A percentile compares a stretch with the other conserved stretches of the same genome.
phyloP scores from a whole-genome alignment of 768 basidiomycete genomes.

The Gymnopilus junonius region DNA sequence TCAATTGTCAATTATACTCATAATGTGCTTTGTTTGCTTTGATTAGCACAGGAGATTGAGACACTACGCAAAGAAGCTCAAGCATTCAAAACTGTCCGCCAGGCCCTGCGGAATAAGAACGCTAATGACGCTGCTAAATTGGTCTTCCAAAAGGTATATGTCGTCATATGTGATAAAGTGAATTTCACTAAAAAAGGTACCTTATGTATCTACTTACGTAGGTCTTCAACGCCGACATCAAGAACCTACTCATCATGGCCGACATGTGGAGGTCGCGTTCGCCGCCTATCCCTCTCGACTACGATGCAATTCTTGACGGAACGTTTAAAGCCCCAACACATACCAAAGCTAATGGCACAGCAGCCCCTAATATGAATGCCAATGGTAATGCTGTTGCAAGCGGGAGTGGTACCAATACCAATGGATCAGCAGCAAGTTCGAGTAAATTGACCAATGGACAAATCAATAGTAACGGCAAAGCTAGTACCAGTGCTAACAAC shows the following conservation, averaged over 20 bases:
- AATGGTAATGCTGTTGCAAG: slow-evolving; percentile 32
- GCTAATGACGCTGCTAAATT: slow-evolving; percentile 59
- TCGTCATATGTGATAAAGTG: no score
- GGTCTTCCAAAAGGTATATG: slow-evolving; percentile 82
- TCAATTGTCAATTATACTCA: not conserved
- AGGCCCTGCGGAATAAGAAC: slow-evolving; percentile 41
- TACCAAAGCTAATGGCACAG: slow-evolving; percentile 28
- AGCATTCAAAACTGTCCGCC: slow-evolving; percentile 84
- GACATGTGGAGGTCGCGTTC: slow-evolving; percentile 97
- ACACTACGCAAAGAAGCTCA: slow-evolving; percentile 87
- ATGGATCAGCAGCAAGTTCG: slow-evolving; percentile 1
- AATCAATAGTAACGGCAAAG: slow-evolving; percentile 25
- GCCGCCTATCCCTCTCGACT: slow-evolving; percentile 86
- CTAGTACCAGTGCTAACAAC: not conserved
- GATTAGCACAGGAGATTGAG: slow-evolving; percentile 85
- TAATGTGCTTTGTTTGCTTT: not conserved
- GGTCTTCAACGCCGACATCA: slow-evolving; percentile 90
- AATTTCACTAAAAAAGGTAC: no score
- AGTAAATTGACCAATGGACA: slow-evolving; percentile 22
- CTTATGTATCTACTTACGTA: slow-evolving; percentile 38
- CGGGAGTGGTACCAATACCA: slow-evolving; percentile 15
- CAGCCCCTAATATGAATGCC: slow-evolving; percentile 11
- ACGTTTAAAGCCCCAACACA: slow-evolving; percentile 48
- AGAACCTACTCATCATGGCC: slow-evolving; percentile 86
- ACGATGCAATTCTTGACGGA: slow-evolving; percentile 70